Percentiles rank a stretch among this genome's conserved stretches.
Evolutionary conservation across 2,329 filamentous ascomycete species (phyloP).

Genomic region (Cladosporium velox): DNA sequence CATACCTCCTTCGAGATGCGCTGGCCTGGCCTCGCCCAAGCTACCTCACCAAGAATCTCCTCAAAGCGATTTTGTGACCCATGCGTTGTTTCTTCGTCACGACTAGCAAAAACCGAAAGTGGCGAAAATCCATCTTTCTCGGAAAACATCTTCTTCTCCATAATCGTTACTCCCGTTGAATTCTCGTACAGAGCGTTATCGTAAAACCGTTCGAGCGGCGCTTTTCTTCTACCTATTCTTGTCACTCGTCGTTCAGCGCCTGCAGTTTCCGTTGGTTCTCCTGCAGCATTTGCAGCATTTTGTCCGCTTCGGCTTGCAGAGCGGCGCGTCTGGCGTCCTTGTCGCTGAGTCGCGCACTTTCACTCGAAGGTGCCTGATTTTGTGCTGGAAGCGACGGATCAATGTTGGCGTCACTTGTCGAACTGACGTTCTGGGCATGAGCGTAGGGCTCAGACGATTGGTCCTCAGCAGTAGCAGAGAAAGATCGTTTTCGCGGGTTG

Average conservation of each 20-base stretch:
- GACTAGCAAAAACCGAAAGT: not conserved
- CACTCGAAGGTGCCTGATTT: conserved; percentile 20
- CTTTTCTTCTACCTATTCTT: not conserved
- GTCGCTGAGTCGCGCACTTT: conserved; percentile 23
- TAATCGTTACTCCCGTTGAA: conserved; percentile 4
- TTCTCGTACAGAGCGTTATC: conserved; percentile 15
- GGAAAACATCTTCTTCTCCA: not conserved
- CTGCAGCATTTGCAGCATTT: conserved; percentile 71
- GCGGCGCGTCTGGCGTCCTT: conserved; percentile 66
- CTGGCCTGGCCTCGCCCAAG: not conserved
- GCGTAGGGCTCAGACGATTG: conserved; percentile 22
- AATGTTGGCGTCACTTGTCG: conserved; percentile 27
- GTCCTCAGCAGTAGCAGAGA: conserved; percentile 50
- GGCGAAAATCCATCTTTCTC: not conserved
- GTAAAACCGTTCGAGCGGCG: not conserved
- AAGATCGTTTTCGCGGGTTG: conserved; percentile 63
- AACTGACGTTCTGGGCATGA: conserved; percentile 27
- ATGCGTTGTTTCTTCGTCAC: not conserved
- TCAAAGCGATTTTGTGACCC: not conserved
- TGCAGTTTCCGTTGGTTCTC: conserved; percentile 75
- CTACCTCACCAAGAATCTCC: not conserved
- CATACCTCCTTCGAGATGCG: not conserved
- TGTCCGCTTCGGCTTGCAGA: conserved; percentile 71
- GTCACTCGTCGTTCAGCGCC: conserved; percentile 25
- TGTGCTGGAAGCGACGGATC: conserved; percentile 41